Conservation (phyloP, 305 asterid species). For the Solanum hybrid region DNA sequence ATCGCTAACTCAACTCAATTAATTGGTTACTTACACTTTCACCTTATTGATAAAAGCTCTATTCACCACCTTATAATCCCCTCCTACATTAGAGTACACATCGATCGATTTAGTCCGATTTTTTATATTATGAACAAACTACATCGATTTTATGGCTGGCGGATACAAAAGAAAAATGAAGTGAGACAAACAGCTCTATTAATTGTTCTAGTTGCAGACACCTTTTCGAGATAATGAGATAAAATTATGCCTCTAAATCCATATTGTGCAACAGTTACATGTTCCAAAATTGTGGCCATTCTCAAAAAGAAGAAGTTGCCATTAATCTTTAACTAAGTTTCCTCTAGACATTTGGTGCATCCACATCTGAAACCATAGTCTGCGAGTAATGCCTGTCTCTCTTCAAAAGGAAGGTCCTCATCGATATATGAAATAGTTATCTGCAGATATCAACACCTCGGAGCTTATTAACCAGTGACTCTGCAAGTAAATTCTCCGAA, state of each 20-base stretch:
- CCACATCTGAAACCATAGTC: slow-evolving; percentile 77
- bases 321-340: slow-evolving; percentile 10
- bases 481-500: background rate
- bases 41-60: too few relatives aligned
- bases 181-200: background rate
- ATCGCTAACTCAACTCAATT: background rate
- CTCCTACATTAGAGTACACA: background rate
- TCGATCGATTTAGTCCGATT: background rate
- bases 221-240: background rate
- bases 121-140: background rate
- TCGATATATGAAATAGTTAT: slow-evolving; percentile 84
- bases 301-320: background rate
- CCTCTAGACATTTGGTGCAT: slow-evolving; percentile 64
- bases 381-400: slow-evolving; percentile 62
- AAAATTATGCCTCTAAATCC: background rate
- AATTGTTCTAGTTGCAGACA: background rate
- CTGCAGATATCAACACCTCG: slow-evolving; percentile 25
- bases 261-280: background rate
- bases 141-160: background rate
- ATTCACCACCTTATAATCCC: background rate
- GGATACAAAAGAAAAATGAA: background rate
- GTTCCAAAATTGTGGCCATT: background rate
- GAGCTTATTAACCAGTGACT: background rate
- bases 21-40: too few relatives aligned
- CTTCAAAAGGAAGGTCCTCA: slow-evolving; percentile 67